phyloP scores from a whole-genome alignment of 129 eudicot genomes.

The Centella asiatica region DNA sequence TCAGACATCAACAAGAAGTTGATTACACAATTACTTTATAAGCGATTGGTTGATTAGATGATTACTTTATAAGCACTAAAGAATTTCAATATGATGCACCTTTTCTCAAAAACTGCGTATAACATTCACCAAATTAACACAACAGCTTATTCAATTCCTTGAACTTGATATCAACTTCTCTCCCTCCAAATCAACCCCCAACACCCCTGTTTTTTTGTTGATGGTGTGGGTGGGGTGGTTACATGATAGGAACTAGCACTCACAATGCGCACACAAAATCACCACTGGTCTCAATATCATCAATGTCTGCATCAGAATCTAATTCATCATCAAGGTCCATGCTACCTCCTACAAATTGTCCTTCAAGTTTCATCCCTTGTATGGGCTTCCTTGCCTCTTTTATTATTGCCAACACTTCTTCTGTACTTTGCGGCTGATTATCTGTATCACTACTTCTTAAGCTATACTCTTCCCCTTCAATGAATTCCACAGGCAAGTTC shows the following conservation, averaged over 20 bases:
- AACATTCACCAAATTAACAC: too few relatives aligned
- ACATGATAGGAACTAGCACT: conserved; percentile 11
- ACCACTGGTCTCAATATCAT: conserved; percentile 48
- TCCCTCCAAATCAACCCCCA: too few relatives aligned
- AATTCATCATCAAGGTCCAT: conserved; percentile 73
- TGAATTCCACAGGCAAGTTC: conserved; percentile 38
- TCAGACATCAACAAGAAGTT: too few relatives aligned
- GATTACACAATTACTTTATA: too few relatives aligned
- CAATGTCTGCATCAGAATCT: conserved; percentile 62
- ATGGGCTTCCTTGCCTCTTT: conserved; percentile 52
- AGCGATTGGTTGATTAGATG: too few relatives aligned
- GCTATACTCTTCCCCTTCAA: conserved; percentile 37
- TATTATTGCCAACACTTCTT: conserved; percentile 51
- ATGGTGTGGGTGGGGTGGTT: too few relatives aligned
- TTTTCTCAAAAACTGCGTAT: too few relatives aligned
- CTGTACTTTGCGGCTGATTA: conserved; percentile 37
- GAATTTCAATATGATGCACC: too few relatives aligned
- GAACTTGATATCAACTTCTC: too few relatives aligned
- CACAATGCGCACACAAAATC: conserved; percentile 79
- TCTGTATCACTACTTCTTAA: conserved; percentile 10
- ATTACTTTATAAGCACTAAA: too few relatives aligned
- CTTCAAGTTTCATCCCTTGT: conserved; percentile 30
- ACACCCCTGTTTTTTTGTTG: too few relatives aligned
- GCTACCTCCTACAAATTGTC: conserved; percentile 45
- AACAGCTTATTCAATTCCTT: too few relatives aligned